These are phyloP conservation scores for Globisporangium barbulae DNA, from an alignment of 352 stramenopile genomes.

Conservation along the genomic window DNA sequence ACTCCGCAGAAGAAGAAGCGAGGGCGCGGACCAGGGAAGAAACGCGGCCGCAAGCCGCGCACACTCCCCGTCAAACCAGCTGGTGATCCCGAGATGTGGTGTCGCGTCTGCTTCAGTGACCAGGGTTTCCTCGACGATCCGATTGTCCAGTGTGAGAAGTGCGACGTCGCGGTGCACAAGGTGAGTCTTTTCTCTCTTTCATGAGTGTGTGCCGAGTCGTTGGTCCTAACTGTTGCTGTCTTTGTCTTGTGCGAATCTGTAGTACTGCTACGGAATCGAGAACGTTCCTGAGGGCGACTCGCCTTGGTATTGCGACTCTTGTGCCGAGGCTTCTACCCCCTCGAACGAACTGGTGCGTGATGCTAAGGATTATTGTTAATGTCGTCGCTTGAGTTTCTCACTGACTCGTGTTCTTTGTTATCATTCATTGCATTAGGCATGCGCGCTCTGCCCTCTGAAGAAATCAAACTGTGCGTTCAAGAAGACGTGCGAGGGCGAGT, in stretches of 20 bases:
- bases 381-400: not conserved
- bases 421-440: slow-evolving; percentile 36
- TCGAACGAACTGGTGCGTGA: slow-evolving; percentile 47
- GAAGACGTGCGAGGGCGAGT: slow-evolving; percentile 74
- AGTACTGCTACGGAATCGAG: slow-evolving; percentile 89
- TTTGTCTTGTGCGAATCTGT: not conserved
- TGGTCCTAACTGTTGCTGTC: not conserved
- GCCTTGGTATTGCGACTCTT: slow-evolving; percentile 86
- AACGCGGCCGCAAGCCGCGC: slow-evolving; percentile 29
- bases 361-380: not conserved
- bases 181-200: slow-evolving; percentile 24
- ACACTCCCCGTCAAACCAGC: slow-evolving; percentile 49
- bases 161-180: slow-evolving; percentile 80
- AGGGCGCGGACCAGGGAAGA: slow-evolving; percentile 17
- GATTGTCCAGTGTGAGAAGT: slow-evolving; percentile 88
- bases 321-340: slow-evolving; percentile 36
- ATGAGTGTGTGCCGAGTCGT: not conserved
- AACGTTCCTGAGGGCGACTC: slow-evolving; percentile 74
- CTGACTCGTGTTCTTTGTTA: not conserved
- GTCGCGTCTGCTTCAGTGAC: slow-evolving; percentile 86
- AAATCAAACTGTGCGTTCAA: slow-evolving; percentile 75
- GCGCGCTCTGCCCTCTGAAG: slow-evolving; percentile 74
- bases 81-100: slow-evolving; percentile 86
- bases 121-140: slow-evolving; percentile 84
- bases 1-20: slow-evolving; percentile 25